phyloP scores from a whole-genome alignment of 2,329 filamentous ascomycete genomes.

The Bipolaris bicolor region DNA sequence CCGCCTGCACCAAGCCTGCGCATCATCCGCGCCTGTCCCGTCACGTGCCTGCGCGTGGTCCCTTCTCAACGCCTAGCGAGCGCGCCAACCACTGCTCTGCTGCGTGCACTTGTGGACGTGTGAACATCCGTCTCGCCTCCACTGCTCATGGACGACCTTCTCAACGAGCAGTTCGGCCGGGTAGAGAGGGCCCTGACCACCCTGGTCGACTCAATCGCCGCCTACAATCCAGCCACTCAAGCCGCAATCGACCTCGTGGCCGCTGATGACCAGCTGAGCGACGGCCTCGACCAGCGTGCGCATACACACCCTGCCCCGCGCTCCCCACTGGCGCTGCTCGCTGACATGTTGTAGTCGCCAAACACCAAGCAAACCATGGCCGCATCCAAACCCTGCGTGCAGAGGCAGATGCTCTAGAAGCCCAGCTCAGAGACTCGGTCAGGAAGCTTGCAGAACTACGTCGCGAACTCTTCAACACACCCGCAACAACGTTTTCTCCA shows the following conservation, averaged over 20 bases:
- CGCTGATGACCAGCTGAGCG: slow-evolving; percentile 71
- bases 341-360: slow-evolving; percentile 62
- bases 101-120: background rate
- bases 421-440: slow-evolving; percentile 74
- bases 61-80: background rate
- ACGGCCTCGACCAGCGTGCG: slow-evolving; percentile 69
- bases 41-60: slow-evolving; percentile 18
- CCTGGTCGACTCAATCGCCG: slow-evolving; percentile 79
- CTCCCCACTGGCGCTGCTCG: background rate
- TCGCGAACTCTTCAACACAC: slow-evolving; percentile 68
- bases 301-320: background rate
- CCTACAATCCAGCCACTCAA: slow-evolving; percentile 75
- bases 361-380: slow-evolving; percentile 75
- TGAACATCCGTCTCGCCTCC: slow-evolving; percentile 3
- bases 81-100: slow-evolving; percentile 1
- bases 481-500: slow-evolving; percentile 49
- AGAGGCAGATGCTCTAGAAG: slow-evolving; percentile 69
- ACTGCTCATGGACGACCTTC: slow-evolving; percentile 49
- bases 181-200: slow-evolving; percentile 62
- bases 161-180: slow-evolving; percentile 54
- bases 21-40: slow-evolving; percentile 6
- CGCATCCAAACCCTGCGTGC: slow-evolving; percentile 72
- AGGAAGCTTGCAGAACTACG: slow-evolving; percentile 73
- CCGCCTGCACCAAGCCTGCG: slow-evolving; percentile 4
- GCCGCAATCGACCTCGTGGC: slow-evolving; percentile 72